Percentiles rank a stretch among this genome's conserved stretches.
Evolutionary conservation across 2,329 filamentous ascomycete species (phyloP).

Genomic region (Fusarium globosum): DNA sequence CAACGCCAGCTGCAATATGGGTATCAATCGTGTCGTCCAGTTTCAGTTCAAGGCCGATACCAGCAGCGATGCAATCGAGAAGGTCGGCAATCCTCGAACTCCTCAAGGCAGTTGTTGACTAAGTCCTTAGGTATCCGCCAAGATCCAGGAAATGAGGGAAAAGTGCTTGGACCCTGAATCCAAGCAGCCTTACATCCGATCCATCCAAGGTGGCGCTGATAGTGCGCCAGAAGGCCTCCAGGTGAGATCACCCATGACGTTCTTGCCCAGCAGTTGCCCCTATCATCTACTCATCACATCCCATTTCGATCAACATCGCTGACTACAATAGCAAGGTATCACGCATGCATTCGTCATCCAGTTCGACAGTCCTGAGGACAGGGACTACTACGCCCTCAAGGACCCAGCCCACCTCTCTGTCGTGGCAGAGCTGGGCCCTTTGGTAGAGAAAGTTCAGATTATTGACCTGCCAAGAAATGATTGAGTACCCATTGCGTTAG

Average conservation of each 20-base stretch:
- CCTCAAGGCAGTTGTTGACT: rapidly evolving
- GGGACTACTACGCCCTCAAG: slow-evolving; percentile 73
- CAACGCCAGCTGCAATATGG: neutral
- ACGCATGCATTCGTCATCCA: slow-evolving; percentile 49
- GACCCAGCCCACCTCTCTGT: slow-evolving; percentile 74
- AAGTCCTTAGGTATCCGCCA: neutral
- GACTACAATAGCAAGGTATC: neutral
- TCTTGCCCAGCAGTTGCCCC: no score
- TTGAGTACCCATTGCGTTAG: neutral
- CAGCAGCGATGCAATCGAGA: neutral
- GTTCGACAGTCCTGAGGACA: slow-evolving; percentile 71
- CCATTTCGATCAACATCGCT: neutral
- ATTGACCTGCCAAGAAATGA: slow-evolving; percentile 62
- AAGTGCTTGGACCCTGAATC: neutral
- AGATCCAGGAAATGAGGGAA: neutral
- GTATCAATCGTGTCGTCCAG: neutral
- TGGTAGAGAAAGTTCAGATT: slow-evolving; percentile 64
- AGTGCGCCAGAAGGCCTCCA: neutral
- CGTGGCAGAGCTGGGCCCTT: slow-evolving; percentile 57
- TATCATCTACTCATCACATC: no score
- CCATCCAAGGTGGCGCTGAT: neutral
- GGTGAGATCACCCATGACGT: neutral
- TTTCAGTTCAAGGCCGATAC: neutral
- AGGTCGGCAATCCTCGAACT: neutral
- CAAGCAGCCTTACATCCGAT: neutral